Percentiles rank a stretch among this genome's conserved stretches.
These are phyloP conservation scores for Colletotrichum sp. DNA, from an alignment of 2,329 filamentous ascomycete genomes.

Conservation along the genomic window DNA sequence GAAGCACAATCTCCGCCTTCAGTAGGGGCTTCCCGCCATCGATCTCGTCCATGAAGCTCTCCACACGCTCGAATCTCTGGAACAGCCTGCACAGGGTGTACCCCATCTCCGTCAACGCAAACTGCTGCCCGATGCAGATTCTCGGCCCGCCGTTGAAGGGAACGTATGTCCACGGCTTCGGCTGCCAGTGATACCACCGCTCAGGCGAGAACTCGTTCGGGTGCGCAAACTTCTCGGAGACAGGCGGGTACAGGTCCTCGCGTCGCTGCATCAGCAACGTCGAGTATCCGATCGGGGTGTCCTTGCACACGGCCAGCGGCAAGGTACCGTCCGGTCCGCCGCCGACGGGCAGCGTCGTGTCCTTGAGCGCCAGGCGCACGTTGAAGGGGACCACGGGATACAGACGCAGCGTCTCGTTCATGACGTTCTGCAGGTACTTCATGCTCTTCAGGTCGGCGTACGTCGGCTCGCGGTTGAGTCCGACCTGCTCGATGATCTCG, in stretches of 20 bases:
- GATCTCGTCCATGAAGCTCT: slow-evolving; percentile 59
- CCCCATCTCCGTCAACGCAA: slow-evolving; percentile 77
- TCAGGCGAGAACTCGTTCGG: slow-evolving; percentile 66
- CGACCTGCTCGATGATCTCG: slow-evolving; percentile 75
- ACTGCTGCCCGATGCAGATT: slow-evolving; percentile 82
- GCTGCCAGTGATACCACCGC: slow-evolving; percentile 68
- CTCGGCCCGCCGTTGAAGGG: slow-evolving; percentile 78
- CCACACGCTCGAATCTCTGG: slow-evolving; percentile 71
- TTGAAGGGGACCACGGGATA: slow-evolving; percentile 85
- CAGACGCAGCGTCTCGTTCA: slow-evolving; percentile 80
- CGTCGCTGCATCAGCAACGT: slow-evolving; percentile 77
- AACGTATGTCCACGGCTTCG: slow-evolving; percentile 73
- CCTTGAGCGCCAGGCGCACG: slow-evolving; percentile 71
- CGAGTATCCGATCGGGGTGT: slow-evolving; percentile 70
- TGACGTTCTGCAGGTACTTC: slow-evolving; percentile 77
- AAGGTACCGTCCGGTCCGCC: slow-evolving; percentile 67
- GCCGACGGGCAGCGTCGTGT: slow-evolving; percentile 77
- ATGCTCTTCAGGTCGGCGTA: slow-evolving; percentile 87
- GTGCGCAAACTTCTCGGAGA: slow-evolving; percentile 49
- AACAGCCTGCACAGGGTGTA: slow-evolving; percentile 77
- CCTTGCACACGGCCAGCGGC: slow-evolving; percentile 71
- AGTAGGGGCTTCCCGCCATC: slow-evolving; percentile 59
- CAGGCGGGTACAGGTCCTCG: slow-evolving; percentile 62
- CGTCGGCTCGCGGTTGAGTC: slow-evolving; percentile 65
- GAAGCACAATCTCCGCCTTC: slow-evolving; percentile 65